Evolutionary conservation across 345 rosid species (phyloP).

Genomic region (Lepidium didymum): DNA sequence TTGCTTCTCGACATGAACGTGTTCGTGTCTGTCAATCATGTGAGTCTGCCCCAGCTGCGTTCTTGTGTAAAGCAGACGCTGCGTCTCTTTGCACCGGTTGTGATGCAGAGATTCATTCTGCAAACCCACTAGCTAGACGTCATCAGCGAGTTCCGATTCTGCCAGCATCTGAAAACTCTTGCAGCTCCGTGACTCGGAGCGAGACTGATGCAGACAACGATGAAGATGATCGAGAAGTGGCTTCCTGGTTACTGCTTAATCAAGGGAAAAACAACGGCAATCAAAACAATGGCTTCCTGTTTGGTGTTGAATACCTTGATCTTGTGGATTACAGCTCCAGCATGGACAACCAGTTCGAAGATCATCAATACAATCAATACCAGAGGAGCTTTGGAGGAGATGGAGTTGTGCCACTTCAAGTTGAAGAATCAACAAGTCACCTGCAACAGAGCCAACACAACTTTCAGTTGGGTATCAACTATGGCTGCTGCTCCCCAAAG

Average conservation of each 20-base stretch:
- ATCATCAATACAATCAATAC: constrained; percentile 36
- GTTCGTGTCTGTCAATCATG: constrained; percentile 77
- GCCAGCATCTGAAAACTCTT: constrained; percentile 42
- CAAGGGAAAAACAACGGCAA: constrained; percentile 33
- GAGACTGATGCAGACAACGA: constrained; percentile 24
- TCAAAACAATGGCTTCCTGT: constrained; percentile 44
- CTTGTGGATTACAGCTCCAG: constrained; percentile 60
- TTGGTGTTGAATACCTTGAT: constrained; percentile 72
- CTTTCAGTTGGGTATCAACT: constrained; percentile 45
- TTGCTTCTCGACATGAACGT: constrained; percentile 91
- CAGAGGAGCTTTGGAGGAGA: constrained; percentile 53
- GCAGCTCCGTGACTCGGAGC: constrained; percentile 17
- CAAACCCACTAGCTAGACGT: constrained; percentile 87
- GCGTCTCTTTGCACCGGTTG: constrained; percentile 79
- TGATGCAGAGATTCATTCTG: constrained; percentile 81
- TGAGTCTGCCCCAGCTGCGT: constrained; percentile 82
- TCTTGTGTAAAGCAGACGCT: constrained; percentile 83
- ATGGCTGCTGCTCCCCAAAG: constrained; percentile 39
- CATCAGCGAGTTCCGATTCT: constrained; percentile 77
- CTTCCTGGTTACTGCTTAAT: constrained; percentile 70
- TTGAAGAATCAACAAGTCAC: constrained; percentile 39
- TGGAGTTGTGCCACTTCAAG: constrained; percentile 66
- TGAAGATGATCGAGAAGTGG: constrained; percentile 70
- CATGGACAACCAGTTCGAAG: constrained; percentile 41
- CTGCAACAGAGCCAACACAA: constrained; percentile 37